Base-by-base conservation (phyloP, 2,329 filamentous ascomycete genomes). In the Fusarium floridanum region DNA sequence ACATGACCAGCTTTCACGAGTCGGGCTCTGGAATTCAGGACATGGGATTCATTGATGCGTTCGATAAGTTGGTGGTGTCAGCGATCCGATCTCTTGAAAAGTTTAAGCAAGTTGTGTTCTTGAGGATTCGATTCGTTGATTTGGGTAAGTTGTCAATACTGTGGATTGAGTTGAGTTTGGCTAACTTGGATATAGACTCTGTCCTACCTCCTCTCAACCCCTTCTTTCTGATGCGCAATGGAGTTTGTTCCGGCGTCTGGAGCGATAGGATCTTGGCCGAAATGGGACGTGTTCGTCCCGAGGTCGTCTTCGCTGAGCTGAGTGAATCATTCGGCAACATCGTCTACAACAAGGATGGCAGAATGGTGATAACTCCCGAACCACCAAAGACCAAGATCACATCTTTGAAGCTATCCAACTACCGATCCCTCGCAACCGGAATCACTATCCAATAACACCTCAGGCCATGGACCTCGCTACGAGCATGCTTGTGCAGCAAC, bases 91-190 rank as follows among this genome's bases (percentile, higher is more conserved):
- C 91, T 4, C 82, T 95, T 55, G 86, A 87, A 16, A 86, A 85
- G 34, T 87, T 94, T 57, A 86, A 87, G 62, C 83, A 85, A n/a
- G 82, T 95, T 36, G 84, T 90, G 53, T 90, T 91, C 80, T 81
- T 95, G 72, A 87, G 92, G 67, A 94, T 95, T 77, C 90, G 93
- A 64, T 95, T 93, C 77, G 91, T 95, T 63, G 93, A 95, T 81
- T 85, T 95, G 7, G 87, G 90, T 91, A 85, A 75, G 85, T 81
- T 80, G 34, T 34, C 17, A 7, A 17, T 29, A 34, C 10, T 22
- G 6, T 53, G 17, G 22, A 57, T 11, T 12, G 37, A 32, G 36
- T 43, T 12, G 37, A 29, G 36, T 37, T 17, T 41, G 59, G 43
- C 77, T 80, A 70, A 81, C 78, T 55, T 27, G 6, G 2, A 59